These are phyloP conservation scores for Bombardia bombarda DNA, from an alignment of 495 filamentous ascomycete species.

Conservation along the genomic window DNA sequence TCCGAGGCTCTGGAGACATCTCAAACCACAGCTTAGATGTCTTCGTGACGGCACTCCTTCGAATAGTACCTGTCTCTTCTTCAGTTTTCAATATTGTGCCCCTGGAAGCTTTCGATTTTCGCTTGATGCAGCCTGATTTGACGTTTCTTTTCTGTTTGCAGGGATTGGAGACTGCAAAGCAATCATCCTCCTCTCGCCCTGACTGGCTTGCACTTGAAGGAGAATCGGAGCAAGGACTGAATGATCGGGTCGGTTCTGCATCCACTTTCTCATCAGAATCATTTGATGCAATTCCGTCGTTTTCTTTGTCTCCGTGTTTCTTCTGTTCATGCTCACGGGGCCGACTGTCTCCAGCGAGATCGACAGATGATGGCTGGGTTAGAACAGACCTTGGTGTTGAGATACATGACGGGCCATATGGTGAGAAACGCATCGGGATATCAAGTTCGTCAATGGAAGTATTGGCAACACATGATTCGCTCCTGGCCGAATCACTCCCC, in stretches of 20 bases:
- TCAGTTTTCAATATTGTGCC: constrained; percentile 12
- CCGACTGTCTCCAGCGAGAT: background rate
- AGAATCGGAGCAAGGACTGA: too few relatives aligned
- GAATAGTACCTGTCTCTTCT: background rate
- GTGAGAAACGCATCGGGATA: background rate
- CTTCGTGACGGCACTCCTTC: background rate
- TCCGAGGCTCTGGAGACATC: background rate
- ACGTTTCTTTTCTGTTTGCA: background rate
- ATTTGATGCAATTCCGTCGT: background rate
- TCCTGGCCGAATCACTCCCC: constrained; percentile 9
- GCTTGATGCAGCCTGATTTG: constrained; percentile 2
- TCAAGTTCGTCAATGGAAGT: background rate
- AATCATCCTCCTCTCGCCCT: background rate
- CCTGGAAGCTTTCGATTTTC: constrained; percentile 20
- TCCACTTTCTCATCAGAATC: background rate
- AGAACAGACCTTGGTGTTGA: constrained; percentile 1
- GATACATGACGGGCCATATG: constrained; percentile 1
- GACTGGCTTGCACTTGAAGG: too few relatives aligned
- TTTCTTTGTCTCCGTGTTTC: background rate
- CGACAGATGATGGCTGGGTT: background rate
- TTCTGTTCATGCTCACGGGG: background rate
- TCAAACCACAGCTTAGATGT: background rate
- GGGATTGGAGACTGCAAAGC: background rate
- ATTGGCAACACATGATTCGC: constrained; percentile 3
- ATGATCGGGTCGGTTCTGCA: too few relatives aligned